A percentile compares a stretch with the other conserved stretches of the same genome.
phyloP scores from a whole-genome alignment of 192 early-diverging fungal species.

The Dimargaris xerosporica region DNA sequence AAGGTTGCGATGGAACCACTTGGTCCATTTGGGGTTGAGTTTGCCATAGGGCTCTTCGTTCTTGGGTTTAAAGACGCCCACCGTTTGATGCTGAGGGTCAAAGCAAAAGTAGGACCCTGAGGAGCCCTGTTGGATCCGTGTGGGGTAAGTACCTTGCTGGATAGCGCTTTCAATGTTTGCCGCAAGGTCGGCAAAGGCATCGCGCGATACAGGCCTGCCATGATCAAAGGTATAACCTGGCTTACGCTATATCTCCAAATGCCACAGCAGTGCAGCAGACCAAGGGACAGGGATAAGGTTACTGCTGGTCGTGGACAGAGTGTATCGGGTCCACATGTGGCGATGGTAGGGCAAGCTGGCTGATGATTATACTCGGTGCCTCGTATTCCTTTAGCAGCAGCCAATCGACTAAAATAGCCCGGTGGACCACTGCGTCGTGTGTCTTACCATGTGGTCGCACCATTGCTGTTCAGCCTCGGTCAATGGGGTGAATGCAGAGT shows the following conservation, averaged over 20 bases:
- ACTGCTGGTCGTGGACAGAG: too few species aligned
- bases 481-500: not conserved
- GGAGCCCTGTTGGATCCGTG: constrained; percentile 52
- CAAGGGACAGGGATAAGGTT: too few species aligned
- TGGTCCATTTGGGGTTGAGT: constrained; percentile 74
- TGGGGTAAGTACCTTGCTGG: not conserved
- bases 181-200: not conserved
- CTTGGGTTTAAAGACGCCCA: constrained; percentile 84
- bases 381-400: too few species aligned
- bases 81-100: constrained; percentile 51
- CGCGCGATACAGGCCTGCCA: not conserved
- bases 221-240: not conserved
- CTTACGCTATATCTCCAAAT: too few species aligned
- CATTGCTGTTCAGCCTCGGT: not conserved
- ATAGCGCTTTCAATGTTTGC: not conserved
- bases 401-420: too few species aligned
- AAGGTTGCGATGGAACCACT: constrained; percentile 78
- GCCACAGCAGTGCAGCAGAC: too few species aligned
- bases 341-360: too few species aligned
- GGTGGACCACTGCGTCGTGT: too few species aligned
- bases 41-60: constrained; percentile 55
- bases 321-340: too few species aligned
- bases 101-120: constrained; percentile 86
- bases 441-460: not conserved
- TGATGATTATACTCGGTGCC: too few species aligned